Percentiles rank a stretch among this genome's conserved stretches.
phyloP scores from a whole-genome alignment of 352 stramenopile species.

The Pythium phragmiticola region DNA sequence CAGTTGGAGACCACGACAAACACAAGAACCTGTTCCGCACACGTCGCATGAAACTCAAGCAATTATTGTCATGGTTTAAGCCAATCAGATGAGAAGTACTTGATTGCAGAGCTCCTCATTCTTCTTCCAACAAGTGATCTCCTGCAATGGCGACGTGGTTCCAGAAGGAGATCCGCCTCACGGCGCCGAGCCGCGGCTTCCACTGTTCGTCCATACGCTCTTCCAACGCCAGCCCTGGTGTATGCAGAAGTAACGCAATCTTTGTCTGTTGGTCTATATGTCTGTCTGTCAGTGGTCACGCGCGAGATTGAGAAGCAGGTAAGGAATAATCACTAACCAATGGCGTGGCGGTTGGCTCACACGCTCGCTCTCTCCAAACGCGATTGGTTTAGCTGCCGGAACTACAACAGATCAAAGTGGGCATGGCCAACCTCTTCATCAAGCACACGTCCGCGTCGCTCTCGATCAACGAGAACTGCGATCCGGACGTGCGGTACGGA shows the following conservation, averaged over 20 bases:
- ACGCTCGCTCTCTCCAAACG: too few species aligned
- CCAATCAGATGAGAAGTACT: constrained; percentile 11
- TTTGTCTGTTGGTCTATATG: neutral
- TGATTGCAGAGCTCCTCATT: neutral
- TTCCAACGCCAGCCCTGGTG: neutral
- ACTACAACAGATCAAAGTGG: constrained; percentile 85
- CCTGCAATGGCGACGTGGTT: constrained; percentile 65
- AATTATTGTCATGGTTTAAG: neutral
- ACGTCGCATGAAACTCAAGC: neutral
- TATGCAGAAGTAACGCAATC: neutral
- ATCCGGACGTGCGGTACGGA: constrained; percentile 89
- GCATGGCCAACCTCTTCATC: constrained; percentile 95
- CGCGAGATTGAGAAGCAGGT: constrained; percentile 83
- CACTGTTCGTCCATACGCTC: constrained; percentile 42
- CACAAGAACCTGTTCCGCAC: neutral
- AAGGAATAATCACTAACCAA: neutral
- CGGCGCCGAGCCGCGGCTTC: constrained; percentile 75
- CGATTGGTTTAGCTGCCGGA: constrained; percentile 44
- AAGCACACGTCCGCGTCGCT: constrained; percentile 95
- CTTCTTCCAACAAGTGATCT: neutral
- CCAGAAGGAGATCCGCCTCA: constrained; percentile 86
- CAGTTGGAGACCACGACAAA: neutral
- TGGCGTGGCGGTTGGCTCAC: too few species aligned
- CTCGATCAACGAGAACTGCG: constrained; percentile 96
- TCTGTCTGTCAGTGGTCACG: constrained; percentile 59